A percentile compares a stretch with the other conserved stretches of the same genome.
phyloP scores from a whole-genome alignment of 345 rosid genomes.

The Punica granatum region DNA sequence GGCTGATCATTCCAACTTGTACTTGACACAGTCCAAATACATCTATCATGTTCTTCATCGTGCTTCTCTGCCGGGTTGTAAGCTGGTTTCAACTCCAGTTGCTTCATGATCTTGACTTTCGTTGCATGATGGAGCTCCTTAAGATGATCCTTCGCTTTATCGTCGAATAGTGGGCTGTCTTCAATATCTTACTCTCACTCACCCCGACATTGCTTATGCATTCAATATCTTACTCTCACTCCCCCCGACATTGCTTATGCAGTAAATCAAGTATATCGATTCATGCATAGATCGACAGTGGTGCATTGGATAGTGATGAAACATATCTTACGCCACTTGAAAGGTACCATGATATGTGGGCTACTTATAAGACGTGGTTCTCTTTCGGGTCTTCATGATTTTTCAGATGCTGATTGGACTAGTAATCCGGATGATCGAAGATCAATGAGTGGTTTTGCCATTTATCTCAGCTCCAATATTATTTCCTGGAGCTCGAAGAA shows the following conservation, averaged over 20 bases:
- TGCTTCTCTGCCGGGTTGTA: background rate
- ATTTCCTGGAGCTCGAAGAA: background rate
- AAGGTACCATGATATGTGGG: background rate
- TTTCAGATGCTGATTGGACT: background rate
- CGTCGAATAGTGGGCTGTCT: slow-evolving; percentile 5
- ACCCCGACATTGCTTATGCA: no score
- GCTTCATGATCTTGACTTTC: slow-evolving; percentile 5
- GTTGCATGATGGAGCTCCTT: background rate
- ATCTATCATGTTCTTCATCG: background rate
- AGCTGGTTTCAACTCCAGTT: background rate
- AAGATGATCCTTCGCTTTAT: slow-evolving; percentile 1
- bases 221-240: no score
- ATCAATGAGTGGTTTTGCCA: background rate
- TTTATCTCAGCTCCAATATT: background rate
- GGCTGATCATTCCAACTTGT: background rate
- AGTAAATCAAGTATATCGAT: background rate
- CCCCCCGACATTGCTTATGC: background rate
- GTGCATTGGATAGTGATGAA: background rate
- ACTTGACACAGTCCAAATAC: background rate
- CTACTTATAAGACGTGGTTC: background rate
- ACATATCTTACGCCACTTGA: background rate
- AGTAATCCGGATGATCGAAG: background rate
- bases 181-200: slow-evolving; percentile 3
- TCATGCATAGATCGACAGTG: slow-evolving; percentile 6
- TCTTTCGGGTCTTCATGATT: no score